Evolutionary conservation across 2,329 filamentous ascomycete species (phyloP).

Genomic region (Epichloe festucae): DNA sequence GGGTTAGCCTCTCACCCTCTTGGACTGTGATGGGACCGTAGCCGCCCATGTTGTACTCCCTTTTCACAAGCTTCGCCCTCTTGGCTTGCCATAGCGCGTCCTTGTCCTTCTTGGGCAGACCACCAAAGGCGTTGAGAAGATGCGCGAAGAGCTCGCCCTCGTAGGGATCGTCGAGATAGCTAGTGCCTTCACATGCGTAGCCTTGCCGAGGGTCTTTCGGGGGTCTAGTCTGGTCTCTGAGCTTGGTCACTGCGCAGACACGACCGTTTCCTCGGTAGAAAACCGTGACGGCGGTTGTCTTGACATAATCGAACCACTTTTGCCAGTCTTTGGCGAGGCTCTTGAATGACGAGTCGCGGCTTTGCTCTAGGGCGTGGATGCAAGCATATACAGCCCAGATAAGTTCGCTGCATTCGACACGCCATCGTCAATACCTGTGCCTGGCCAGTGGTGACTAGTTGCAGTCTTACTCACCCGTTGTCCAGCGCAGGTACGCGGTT

Average conservation of each 20-base stretch:
- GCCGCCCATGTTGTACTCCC: slow-evolving; percentile 22
- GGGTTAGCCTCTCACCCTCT: slow-evolving; percentile 14
- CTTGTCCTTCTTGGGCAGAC: slow-evolving; percentile 19
- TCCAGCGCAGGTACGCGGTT: slow-evolving; percentile 27
- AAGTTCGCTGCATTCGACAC: slow-evolving; percentile 19
- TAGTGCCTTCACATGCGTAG: slow-evolving; percentile 23
- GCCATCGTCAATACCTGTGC: background rate
- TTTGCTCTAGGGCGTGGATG: slow-evolving; percentile 23
- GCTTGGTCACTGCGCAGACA: slow-evolving; percentile 26
- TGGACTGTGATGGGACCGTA: slow-evolving; percentile 28
- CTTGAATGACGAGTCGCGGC: slow-evolving; percentile 9
- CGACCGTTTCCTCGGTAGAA: slow-evolving; percentile 24
- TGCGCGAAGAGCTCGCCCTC: slow-evolving; percentile 30
- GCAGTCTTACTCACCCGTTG: slow-evolving; percentile 19
- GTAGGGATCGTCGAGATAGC: slow-evolving; percentile 27
- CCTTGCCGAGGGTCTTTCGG: slow-evolving; percentile 15
- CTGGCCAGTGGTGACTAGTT: background rate
- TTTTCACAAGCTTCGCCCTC: slow-evolving; percentile 22
- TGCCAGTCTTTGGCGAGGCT: slow-evolving; percentile 24
- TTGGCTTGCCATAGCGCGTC: slow-evolving; percentile 25
- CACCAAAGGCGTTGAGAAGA: slow-evolving; percentile 26
- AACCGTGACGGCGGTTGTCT: slow-evolving; percentile 21
- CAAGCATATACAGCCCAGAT: slow-evolving; percentile 29
- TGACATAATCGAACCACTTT: slow-evolving; percentile 26
- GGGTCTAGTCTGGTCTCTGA: slow-evolving; percentile 21